Base-by-base conservation (phyloP, 1,284 basidiomycete species). In the Trametes versicolor region DNA sequence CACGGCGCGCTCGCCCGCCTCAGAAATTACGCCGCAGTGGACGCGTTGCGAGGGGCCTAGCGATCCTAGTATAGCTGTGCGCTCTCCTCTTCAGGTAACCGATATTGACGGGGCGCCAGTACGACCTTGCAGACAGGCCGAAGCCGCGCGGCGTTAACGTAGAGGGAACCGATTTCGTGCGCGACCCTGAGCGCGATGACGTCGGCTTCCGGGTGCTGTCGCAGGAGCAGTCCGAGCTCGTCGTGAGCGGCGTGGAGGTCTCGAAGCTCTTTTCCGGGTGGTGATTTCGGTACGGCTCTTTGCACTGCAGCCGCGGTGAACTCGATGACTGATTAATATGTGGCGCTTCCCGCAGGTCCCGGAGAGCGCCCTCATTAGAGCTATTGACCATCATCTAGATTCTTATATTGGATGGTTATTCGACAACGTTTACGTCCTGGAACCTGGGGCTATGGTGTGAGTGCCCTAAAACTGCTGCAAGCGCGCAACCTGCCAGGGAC, bases 241-340 rank as follows among this genome's bases (percentile, higher is more conserved):
- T 74, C 37, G 58, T 57, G 48, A 72, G 71, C 62, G 70, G 73
- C 36, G 53, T 41, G 32, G 64, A 64, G 9, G 63, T 61, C 41
- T 72, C 72, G 49, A 75, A 70, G 60, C 62, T 74, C 36, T 72
- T 74, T 64, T 68, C 66, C 8, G 73, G 73, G 2, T 74, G 69
- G 69, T 74, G 57, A 63, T n/a, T 21, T 32, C 41, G 39, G 54
- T 36, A 34, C 39, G 54, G 37, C n/a, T 53, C 51, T 21, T 2
- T 12, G 10, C n/a, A 8, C 27, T 17, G 52, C 21, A 21, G 32
- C 19, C n/a, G 15, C 52, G 52, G 36, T 15, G 19, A 41, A 15
- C 4, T 36, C 10, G 15, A 10, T 36, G 15, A 32, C n/a, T 34
- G 27, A 13, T 32, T 21, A 9, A 19, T 51, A 51, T 51, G 50